Conservation (phyloP, 306 rosid genomes). For the Acacia acuminata region DNA sequence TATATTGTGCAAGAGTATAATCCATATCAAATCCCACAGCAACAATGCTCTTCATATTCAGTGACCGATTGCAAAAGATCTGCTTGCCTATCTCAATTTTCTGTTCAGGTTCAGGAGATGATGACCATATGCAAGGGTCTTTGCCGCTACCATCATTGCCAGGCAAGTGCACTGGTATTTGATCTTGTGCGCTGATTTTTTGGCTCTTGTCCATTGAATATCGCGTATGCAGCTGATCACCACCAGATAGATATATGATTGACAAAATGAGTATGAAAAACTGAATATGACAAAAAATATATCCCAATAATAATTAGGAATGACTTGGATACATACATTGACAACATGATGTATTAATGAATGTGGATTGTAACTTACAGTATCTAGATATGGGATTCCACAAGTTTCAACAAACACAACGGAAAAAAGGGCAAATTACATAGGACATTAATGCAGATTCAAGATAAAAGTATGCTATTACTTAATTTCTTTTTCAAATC, state of each 20-base stretch:
- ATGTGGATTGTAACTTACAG: background rate
- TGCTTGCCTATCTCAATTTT: constrained; percentile 69
- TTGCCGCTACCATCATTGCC: constrained; percentile 27
- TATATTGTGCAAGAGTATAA: constrained; percentile 98
- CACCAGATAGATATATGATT: constrained; percentile 34
- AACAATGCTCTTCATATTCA: constrained; percentile 90
- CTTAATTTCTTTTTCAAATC: background rate
- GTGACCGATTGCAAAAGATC: constrained; percentile 89
- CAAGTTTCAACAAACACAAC: background rate
- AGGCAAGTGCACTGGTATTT: constrained; percentile 34
- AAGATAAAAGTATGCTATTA: background rate
- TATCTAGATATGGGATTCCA: background rate
- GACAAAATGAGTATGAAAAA: background rate
- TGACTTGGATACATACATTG: background rate
- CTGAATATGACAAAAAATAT: background rate
- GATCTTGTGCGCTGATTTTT: constrained; percentile 35
- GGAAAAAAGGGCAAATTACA: background rate
- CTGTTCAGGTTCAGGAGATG: constrained; percentile 59
- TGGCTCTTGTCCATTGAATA: constrained; percentile 46
- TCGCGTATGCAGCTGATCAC: constrained; percentile 36
- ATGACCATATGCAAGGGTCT: constrained; percentile 70
- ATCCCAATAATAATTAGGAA: background rate
- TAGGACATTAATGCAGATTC: background rate
- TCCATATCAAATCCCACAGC: constrained; percentile 99
- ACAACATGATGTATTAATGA: constrained; percentile 2